Conservation (phyloP, 176 grass and related monocot species). For the Areca catechu region DNA sequence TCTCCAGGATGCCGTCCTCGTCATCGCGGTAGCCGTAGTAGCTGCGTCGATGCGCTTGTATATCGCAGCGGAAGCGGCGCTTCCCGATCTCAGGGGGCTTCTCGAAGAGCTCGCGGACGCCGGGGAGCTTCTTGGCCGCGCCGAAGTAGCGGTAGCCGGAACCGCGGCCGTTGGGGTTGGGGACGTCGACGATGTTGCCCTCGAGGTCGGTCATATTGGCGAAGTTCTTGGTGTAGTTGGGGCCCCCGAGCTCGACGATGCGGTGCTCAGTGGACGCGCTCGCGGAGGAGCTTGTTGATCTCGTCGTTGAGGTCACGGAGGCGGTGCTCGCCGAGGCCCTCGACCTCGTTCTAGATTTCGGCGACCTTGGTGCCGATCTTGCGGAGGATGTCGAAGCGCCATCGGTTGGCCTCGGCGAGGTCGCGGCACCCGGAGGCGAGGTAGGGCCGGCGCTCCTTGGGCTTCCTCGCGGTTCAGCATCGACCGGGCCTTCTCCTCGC, state of each 20-base stretch:
- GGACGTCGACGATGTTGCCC: conserved; percentile 78
- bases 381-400: conserved; percentile 90
- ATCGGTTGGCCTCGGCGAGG: conserved; percentile 79
- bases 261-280: conserved; percentile 86
- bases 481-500: conserved; percentile 94
- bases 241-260: conserved; percentile 86
- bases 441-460: conserved; percentile 81
- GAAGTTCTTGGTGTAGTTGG: conserved; percentile 54
- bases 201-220: conserved; percentile 92
- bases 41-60: conserved; percentile 84
- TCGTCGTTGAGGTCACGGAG: conserved; percentile 97
- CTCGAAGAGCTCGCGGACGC: conserved; percentile 88
- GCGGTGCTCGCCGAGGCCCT: conserved; percentile 90
- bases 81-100: conserved; percentile 75
- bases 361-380: conserved; percentile 92
- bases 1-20: conserved; percentile 83
- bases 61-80: conserved; percentile 79
- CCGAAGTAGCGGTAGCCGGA: conserved; percentile 93
- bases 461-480: conserved; percentile 94
- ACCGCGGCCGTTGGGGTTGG: conserved; percentile 74
- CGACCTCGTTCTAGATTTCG: conserved; percentile 96
- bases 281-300: conserved; percentile 97
- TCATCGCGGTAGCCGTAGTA: conserved; percentile 95
- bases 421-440: conserved; percentile 91
- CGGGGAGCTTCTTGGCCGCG: conserved; percentile 88